Base-by-base conservation (phyloP, 192 early-diverging fungal genomes). In the Diversispora eburnea region DNA sequence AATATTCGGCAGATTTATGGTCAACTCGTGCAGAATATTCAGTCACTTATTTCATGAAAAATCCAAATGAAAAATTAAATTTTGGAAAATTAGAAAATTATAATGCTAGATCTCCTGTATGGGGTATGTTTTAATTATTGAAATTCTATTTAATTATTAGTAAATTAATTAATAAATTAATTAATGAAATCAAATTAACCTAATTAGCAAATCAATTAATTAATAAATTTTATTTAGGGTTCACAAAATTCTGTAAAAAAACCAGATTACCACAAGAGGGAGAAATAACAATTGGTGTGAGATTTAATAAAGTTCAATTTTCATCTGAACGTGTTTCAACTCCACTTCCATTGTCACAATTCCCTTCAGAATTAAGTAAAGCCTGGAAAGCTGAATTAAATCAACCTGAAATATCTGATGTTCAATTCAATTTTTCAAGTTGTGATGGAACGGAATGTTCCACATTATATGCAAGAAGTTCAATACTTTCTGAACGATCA, bases 11-110 rank as follows among this genome's bases (percentile, higher is more conserved):
- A 33, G 22, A 67, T 15, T 49, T 42, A 25, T 67, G 66, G 66
- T 47, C 45, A 8, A 46, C 22, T 51, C 8, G 66, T 12, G 19
- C 20, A 4, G 15, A 47, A 52, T 52, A 51, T 67, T 67, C 66
- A 3, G 66, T 39, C n/a, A 67, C 66, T 48, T 52, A 49, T 33
- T 67, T 67, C 5, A 67, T 51, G 45, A 47, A 47, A 25, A 67
- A 67, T 49, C 47, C 47, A 8, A n/a, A 45, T 51, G 47, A 52
- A 25, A 20, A 52, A 67, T 33, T 67, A 13, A 52, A 67, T 12
- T 52, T 67, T n/a, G 66, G 66, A 4, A 51, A 52, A 51, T 67
- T 67, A 52, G 49, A 52, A 33, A 67, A 67, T 20, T 67, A 67
- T 39, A 51, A 47, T 25, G 13, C 33, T 4, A 67, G 49, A 52